Evolutionary conservation across 768 basidiomycete species (phyloP), one percentile per base, ranked within the genome.

Genomic region (Cyclocybe cylindracea): DNA sequence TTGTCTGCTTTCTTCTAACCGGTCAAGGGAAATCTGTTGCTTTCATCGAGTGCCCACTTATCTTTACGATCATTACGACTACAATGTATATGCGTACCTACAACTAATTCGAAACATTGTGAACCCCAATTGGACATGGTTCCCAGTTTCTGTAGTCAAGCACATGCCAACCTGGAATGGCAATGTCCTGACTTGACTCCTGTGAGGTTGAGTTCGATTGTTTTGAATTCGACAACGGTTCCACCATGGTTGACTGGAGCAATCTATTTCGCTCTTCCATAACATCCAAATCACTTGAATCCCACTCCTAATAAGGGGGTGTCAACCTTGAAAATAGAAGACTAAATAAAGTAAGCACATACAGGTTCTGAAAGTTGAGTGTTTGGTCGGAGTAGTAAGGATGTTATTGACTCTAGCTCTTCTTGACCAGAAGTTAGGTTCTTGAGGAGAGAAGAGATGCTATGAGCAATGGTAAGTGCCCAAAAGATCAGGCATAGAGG

Each of bases 41-140:
- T 39, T 44, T 38, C 39, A n/a, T 40, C 29, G 39, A 36, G 32
- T 29, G 1, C 18, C 38, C 18, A 43, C 33, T 39, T 31, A 44
- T 24, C 3, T 14, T 37, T 40, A 41, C 45, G 35, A 48, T 36
- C 32, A 51, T 39, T 13, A 13, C 36, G 18, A 44, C 19, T 39
- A 14, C 19, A 31, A 13, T 31, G 33, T 40, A 39, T 39, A 24
- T 5, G 24, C 34, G 14, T 31, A 34, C 46, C 43, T 34, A 44
- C 18, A 10, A 19, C 44, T 51, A 45, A 39, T 46, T 40, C 53
- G 24, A 24, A 24, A 36, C 41, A 45, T 49, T 44, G 43, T 63
- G 66, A 7, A 87, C 74, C 7, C 89, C 89, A 40, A 91, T 85
- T 5, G 89, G 88, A 61, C 81, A 85, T 2, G 84, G 76, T 55